Evolutionary conservation across 2,329 filamentous ascomycete species (phyloP).

Genomic region (Cryphonectria parasitica): DNA sequence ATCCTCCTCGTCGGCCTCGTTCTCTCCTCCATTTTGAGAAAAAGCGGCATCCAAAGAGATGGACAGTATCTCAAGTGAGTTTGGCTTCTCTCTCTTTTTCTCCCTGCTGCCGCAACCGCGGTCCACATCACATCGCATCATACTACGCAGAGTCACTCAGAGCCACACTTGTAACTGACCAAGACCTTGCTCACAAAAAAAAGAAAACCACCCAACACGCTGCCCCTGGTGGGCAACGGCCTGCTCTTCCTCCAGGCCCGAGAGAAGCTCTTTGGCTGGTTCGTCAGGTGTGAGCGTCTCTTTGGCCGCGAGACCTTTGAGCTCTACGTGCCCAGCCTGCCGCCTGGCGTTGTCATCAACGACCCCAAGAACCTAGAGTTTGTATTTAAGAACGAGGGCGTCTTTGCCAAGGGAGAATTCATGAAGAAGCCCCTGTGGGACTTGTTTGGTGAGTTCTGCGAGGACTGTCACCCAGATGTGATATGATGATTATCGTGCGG

Average conservation of each 20-base stretch:
- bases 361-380: conserved; percentile 65
- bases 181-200: background rate
- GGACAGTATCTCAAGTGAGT: conserved; percentile 30
- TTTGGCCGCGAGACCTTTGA: conserved; percentile 65
- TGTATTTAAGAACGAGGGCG: conserved; percentile 62
- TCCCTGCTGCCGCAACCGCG: too few species aligned
- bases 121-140: too few species aligned
- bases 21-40: conserved; percentile 23
- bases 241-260: conserved; percentile 63
- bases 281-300: conserved; percentile 58
- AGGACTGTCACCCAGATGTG: background rate
- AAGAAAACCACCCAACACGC: conserved; percentile 53
- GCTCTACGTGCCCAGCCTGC: conserved; percentile 64
- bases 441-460: conserved; percentile 54
- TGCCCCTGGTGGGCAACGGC: conserved; percentile 64
- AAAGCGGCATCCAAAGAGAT: conserved; percentile 29
- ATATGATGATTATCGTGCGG: background rate
- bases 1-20: conserved; percentile 17
- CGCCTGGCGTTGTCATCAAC: conserved; percentile 65
- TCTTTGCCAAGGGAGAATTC: conserved; percentile 66
- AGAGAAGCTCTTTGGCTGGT: conserved; percentile 66
- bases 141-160: too few species aligned
- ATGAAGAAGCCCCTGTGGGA: conserved; percentile 64
- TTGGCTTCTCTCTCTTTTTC: too few species aligned
- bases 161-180: background rate